These are phyloP conservation scores for Dendryphion nanum DNA, from an alignment of 2,329 filamentous ascomycete species.

Conservation along the genomic window DNA sequence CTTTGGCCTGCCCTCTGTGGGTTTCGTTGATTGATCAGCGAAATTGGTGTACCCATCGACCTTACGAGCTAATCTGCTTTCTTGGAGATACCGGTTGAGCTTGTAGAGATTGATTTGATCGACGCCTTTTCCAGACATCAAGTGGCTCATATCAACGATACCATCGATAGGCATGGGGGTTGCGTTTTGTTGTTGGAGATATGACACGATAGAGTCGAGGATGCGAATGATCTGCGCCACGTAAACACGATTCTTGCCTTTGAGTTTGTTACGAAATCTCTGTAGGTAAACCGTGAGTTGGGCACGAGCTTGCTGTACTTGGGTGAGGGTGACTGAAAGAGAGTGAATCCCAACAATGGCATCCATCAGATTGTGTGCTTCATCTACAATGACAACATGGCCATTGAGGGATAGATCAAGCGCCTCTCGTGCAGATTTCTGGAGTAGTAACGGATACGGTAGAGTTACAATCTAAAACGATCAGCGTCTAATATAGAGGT, in stretches of 20 bases:
- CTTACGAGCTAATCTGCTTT: constrained; percentile 91
- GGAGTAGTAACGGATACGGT: constrained; percentile 86
- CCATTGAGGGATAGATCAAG: constrained; percentile 81
- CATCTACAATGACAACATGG: constrained; percentile 92
- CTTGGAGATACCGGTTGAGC: constrained; percentile 80
- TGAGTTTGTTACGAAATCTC: constrained; percentile 83
- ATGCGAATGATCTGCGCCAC: constrained; percentile 83
- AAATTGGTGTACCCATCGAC: constrained; percentile 82
- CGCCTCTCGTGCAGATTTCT: constrained; percentile 83
- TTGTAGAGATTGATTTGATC: constrained; percentile 96
- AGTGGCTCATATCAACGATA: constrained; percentile 65
- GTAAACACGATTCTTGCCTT: constrained; percentile 88
- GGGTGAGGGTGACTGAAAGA: constrained; percentile 68
- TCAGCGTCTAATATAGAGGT: constrained; percentile 9
- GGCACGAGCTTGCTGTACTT: constrained; percentile 68
- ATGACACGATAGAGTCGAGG: constrained; percentile 72
- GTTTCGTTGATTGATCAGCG: constrained; percentile 22
- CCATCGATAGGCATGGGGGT: constrained; percentile 43
- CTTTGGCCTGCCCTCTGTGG: no score
- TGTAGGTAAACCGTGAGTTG: constrained; percentile 82
- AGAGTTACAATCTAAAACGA: constrained; percentile 71
- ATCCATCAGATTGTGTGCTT: constrained; percentile 97
- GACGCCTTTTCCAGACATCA: constrained; percentile 80
- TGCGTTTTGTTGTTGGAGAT: constrained; percentile 56
- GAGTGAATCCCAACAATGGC: constrained; percentile 87